Evolutionary conservation across 2,329 filamentous ascomycete genomes (phyloP), one percentile per base, ranked within the genome.

Genomic region (Periconia sp.): DNA sequence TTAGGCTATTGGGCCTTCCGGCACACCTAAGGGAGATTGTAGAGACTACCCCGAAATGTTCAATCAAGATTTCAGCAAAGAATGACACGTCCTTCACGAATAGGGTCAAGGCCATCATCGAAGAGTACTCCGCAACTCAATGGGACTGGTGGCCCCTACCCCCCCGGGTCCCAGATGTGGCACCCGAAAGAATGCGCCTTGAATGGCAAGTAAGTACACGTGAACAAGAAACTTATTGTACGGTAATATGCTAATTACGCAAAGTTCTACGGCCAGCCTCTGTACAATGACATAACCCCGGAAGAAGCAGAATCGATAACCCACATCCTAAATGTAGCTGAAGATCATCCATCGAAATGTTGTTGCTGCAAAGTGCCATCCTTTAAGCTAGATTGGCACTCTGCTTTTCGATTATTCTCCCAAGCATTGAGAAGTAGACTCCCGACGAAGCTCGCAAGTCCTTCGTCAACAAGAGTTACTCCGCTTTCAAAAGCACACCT

Each of bases 101-200:
- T 15, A 36, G n/a, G 6, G 5, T 23, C 8, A 36, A 36, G 16
- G 18, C 19, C 15, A 13, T 36, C 16, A n/a, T 25, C 7, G 34
- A 36, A 15, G 34, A 23, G 5, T 36, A 23, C 22, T 24, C 34
- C 11, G 19, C 18, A 23, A 10, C 12, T 8, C 8, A 13, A 13
- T 36, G 34, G 34, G 34, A 36, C 13, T 36, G 34, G 34, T 36
- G 34, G 34, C 34, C 34, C 13, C 17, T 36, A 16, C 19, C 34
- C 6, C 34, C 34, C 12, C 34, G 19, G 7, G 17, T 36, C 6
- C 34, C n/a, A 13, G 19, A 36, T 17, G 6, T 24, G 5, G 6
- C 34, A 22, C 18, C 34, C 6, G 34, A 16, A 5, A 7, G 12
- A 24, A 11, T 25, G 12, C 22, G 34, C 7, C 18, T 36, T 23